phyloP scores from a whole-genome alignment of 2,329 filamentous ascomycete species.

The Fusarium coicis region DNA sequence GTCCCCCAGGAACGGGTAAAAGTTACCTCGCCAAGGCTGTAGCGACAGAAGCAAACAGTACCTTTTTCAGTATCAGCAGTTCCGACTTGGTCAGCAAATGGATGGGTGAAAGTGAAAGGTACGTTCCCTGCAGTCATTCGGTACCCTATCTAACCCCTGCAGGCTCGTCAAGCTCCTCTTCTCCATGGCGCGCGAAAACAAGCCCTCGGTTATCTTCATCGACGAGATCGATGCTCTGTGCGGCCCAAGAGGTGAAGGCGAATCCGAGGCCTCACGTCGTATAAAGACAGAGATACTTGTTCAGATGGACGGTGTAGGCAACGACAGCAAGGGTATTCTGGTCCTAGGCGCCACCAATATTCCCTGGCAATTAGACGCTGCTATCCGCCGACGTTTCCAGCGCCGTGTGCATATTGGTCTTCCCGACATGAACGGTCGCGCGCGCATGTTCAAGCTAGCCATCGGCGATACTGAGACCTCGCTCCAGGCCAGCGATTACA shows the following conservation, averaged over 20 bases:
- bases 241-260: slow-evolving; percentile 90
- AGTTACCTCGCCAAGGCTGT: slow-evolving; percentile 97
- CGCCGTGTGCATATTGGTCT: slow-evolving; percentile 94
- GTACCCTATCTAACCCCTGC: slow-evolving; percentile 36
- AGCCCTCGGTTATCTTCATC: slow-evolving; percentile 98
- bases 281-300: slow-evolving; percentile 99
- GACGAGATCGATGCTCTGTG: slow-evolving; percentile 98
- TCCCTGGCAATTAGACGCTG: slow-evolving; percentile 96
- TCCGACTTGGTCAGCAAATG: slow-evolving; percentile 98
- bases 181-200: slow-evolving; percentile 97
- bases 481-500: slow-evolving; percentile 80
- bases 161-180: slow-evolving; percentile 97
- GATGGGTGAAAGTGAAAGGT: slow-evolving; percentile 99
- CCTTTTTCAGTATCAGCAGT: slow-evolving; percentile 98
- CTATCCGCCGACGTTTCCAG: slow-evolving; percentile 96
- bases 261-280: slow-evolving; percentile 94
- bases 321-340: slow-evolving; percentile 91
- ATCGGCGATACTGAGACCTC: slow-evolving; percentile 94
- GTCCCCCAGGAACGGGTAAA: slow-evolving; percentile 96
- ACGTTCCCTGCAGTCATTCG: slow-evolving; percentile 36
- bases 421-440: slow-evolving; percentile 86
- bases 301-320: slow-evolving; percentile 99
- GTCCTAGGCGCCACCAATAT: slow-evolving; percentile 98
- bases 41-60: slow-evolving; percentile 97
- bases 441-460: slow-evolving; percentile 94